Conservation (phyloP, 805 yeast genomes). For the Pichia californica region DNA sequence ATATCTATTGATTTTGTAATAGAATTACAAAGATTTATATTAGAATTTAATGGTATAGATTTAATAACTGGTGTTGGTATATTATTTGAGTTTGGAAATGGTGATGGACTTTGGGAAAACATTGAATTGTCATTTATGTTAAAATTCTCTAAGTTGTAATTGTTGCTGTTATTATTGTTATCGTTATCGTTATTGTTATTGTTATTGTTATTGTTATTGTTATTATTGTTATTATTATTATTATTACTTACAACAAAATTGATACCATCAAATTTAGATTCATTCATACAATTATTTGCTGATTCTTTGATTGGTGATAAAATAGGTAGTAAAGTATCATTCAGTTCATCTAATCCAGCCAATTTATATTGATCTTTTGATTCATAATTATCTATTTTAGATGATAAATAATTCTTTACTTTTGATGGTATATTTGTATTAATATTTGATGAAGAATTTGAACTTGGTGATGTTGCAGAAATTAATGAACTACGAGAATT, state of each 20-base stretch:
- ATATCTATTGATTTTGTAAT: neutral
- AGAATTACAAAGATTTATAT: neutral
- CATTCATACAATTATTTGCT: neutral
- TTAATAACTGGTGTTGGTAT: neutral
- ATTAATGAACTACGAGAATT: neutral
- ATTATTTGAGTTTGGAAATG: neutral
- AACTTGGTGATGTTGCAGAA: neutral
- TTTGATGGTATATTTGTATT: neutral
- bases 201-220: no score
- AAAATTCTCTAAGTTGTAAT: neutral
- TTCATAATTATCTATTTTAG: no score
- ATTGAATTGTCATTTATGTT: neutral
- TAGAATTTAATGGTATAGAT: neutral
- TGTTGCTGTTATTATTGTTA: no score
- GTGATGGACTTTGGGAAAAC: constrained; percentile 1
- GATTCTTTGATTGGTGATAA: constrained; percentile 1
- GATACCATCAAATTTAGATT: neutral
- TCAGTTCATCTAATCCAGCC: no score
- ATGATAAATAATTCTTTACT: no score
- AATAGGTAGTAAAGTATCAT: neutral
- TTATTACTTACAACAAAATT: neutral
- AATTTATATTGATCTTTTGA: no score
- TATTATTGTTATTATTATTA: no score
- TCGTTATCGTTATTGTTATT: no score
- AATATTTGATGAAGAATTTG: neutral